Base-by-base conservation (phyloP, 2,329 filamentous ascomycete genomes). In the Colletotrichum tanaceti region DNA sequence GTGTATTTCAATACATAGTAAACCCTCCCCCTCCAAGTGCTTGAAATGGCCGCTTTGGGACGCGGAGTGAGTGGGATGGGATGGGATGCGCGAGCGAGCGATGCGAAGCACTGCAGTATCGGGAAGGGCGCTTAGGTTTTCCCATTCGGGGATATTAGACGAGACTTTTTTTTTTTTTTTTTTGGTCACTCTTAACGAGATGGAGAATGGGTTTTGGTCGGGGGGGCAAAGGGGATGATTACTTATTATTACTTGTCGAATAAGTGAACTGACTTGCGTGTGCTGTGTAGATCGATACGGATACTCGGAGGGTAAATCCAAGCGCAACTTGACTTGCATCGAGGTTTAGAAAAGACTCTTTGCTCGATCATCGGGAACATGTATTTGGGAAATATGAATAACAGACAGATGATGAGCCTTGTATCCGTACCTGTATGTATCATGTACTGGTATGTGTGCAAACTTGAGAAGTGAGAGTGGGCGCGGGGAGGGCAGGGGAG, bases 121-220 rank as follows among this genome's bases (percentile, higher is more conserved):
- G 7, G 61, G 68, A 60, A 46, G 60, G 39, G 65, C 65, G 65
- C 65, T 68, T 68, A 65, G 28, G 32, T 24, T 60, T 68, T 60
- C 65, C 54, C 5, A 16, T 60, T 60, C 38, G 24, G 44, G 61
- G 22, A 43, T 39, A 35, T 20, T 41, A 28, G n/a, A n/a, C 28
- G 28, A 28, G 28, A 28, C 28, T 28, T 28, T 28, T 9, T n/a
- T n/a, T n/a, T n/a, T n/a, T n/a, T n/a, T n/a, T n/a, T n/a, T n/a
- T n/a, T n/a, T n/a, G n/a, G 52, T 53, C 52, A 53, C 44, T 63
- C 28, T 1, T n/a, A 6, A 28, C 28, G 28, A 28, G 28, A 28
- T n/a, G 28, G 28, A 28, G 28, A 28, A 28, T 28, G 28, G 28
- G 28, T 5, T 28, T 28, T 28, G 6, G 6, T 28, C 28, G 28